phyloP scores from a whole-genome alignment of 2,329 filamentous ascomycete genomes.

The Cadophora malorum region DNA sequence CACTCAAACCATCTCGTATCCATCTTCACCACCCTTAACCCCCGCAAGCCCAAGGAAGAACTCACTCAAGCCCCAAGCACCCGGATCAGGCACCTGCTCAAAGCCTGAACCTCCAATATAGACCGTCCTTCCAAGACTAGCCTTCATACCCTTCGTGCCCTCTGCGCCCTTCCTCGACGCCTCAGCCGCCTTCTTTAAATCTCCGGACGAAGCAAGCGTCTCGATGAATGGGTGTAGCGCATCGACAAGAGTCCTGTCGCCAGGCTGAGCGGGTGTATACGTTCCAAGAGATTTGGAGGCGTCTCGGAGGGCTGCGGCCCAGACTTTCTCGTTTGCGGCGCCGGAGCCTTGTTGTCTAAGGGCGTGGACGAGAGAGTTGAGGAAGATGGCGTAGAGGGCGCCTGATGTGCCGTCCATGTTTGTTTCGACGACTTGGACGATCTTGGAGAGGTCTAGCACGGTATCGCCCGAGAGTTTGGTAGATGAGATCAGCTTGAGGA shows the following conservation, averaged over 20 bases:
- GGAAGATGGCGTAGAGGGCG: conserved; percentile 78
- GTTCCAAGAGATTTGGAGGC: conserved; percentile 74
- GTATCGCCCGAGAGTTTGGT: conserved; percentile 60
- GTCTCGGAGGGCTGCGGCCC: conserved; percentile 69
- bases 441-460: conserved; percentile 63
- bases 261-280: conserved; percentile 89
- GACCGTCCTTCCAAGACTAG: conserved; percentile 82
- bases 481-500: conserved; percentile 51
- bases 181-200: conserved; percentile 74
- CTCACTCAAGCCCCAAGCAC: conserved; percentile 75
- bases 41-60: conserved; percentile 81
- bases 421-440: conserved; percentile 69
- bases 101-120: conserved; percentile 81
- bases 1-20: conserved; percentile 45
- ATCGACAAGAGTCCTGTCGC: conserved; percentile 90
- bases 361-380: conserved; percentile 70
- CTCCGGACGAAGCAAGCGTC: conserved; percentile 66
- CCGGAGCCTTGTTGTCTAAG: conserved; percentile 40
- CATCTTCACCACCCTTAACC: conserved; percentile 41
- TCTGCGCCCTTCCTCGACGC: conserved; percentile 79
- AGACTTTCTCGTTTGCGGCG: conserved; percentile 55
- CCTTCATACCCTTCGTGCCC: conserved; percentile 89
- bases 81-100: conserved; percentile 77
- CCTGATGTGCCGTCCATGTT: conserved; percentile 79
- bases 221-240: conserved; percentile 88